Evolutionary conservation across 768 basidiomycete genomes (phyloP).

Genomic region (Auricularia sp.): DNA sequence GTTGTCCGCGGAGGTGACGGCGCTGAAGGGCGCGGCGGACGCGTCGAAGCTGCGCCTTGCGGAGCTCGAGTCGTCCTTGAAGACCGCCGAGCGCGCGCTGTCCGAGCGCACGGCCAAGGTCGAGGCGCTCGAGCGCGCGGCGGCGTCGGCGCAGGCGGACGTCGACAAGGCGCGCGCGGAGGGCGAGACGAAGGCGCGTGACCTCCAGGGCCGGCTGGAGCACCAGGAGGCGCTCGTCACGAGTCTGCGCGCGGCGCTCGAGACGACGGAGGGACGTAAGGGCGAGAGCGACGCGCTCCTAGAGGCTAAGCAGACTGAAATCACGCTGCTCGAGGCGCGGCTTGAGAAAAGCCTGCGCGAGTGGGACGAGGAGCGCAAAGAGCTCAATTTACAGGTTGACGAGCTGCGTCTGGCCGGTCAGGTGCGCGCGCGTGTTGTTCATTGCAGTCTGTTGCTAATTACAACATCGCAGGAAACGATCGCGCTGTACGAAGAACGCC

Average conservation of each 20-base stretch:
- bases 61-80: constrained; percentile 34
- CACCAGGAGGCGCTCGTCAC: constrained; percentile 33
- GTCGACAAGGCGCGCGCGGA: constrained; percentile 40
- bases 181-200: constrained; percentile 30
- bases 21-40: constrained; percentile 35
- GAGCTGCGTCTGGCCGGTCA: constrained; percentile 83
- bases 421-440: constrained; percentile 27
- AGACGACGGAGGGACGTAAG: constrained; percentile 39
- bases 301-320: constrained; percentile 49
- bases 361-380: constrained; percentile 48
- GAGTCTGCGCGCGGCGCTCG: constrained; percentile 43
- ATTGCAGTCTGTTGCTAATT: constrained; percentile 7
- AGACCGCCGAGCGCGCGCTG: constrained; percentile 31
- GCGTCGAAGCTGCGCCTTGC: constrained; percentile 28
- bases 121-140: constrained; percentile 37
- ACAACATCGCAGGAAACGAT: constrained; percentile 66
- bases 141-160: constrained; percentile 27
- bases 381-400: constrained; percentile 65
- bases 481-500: constrained; percentile 83
- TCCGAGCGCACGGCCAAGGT: constrained; percentile 35
- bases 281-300: constrained; percentile 41
- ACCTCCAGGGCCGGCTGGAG: constrained; percentile 25
- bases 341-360: constrained; percentile 32
- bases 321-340: constrained; percentile 41
- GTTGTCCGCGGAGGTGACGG: constrained; percentile 14